phyloP scores from a whole-genome alignment of 78 protist species.

The Dictyostelium firmibasis region DNA sequence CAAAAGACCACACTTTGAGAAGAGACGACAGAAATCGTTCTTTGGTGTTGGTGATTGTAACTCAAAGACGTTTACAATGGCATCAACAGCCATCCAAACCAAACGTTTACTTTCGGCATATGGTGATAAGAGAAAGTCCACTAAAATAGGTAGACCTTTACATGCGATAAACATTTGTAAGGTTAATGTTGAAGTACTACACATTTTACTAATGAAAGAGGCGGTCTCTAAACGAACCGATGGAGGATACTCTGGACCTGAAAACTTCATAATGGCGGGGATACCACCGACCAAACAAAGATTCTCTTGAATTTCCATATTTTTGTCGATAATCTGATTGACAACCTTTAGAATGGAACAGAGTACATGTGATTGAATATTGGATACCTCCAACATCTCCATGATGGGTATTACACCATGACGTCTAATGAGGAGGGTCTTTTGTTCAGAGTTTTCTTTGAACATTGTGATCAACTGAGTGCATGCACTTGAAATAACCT shows the following conservation, averaged over 20 bases:
- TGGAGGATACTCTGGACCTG: slow-evolving; percentile 46
- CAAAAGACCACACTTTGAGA: slow-evolving; percentile 79
- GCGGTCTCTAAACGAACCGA: slow-evolving; percentile 85
- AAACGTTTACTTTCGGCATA: slow-evolving; percentile 50
- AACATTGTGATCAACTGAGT: slow-evolving; percentile 77
- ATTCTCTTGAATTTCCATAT: slow-evolving; percentile 86
- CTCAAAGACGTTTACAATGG: slow-evolving; percentile 86
- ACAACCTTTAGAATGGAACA: slow-evolving; percentile 73
- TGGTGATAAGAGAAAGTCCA: slow-evolving; percentile 69
- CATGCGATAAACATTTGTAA: slow-evolving; percentile 93
- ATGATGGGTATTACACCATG: slow-evolving; percentile 93
- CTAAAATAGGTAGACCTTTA: slow-evolving; percentile 90
- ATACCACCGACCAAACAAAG: slow-evolving; percentile 91
- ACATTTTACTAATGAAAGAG: slow-evolving; percentile 81
- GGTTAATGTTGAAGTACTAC: slow-evolving; percentile 76
- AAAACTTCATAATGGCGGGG: slow-evolving; percentile 85
- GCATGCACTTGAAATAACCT: slow-evolving; percentile 28
- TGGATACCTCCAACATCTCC: slow-evolving; percentile 84
- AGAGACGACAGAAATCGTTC: slow-evolving; percentile 91
- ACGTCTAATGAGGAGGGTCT: slow-evolving; percentile 76
- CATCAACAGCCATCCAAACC: slow-evolving; percentile 83
- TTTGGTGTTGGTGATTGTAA: slow-evolving; percentile 87
- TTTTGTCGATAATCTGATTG: slow-evolving; percentile 85
- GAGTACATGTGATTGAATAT: slow-evolving; percentile 21
- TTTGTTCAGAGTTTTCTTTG: slow-evolving; percentile 81